Evolutionary conservation across 306 rosid genomes (phyloP).

Genomic region (Vigna trinervia): DNA sequence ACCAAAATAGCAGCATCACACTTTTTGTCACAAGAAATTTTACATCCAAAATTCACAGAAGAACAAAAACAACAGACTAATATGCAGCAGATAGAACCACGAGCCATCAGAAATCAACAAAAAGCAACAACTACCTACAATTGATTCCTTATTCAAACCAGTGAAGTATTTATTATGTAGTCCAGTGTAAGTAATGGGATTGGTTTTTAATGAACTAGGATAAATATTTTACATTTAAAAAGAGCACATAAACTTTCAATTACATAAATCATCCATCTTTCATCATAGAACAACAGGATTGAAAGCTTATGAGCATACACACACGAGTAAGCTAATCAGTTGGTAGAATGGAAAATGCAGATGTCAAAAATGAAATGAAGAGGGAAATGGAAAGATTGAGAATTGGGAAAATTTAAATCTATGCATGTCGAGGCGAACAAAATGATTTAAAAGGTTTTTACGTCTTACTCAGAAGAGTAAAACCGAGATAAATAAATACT

Average conservation of each 20-base stretch:
- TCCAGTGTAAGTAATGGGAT: not conserved
- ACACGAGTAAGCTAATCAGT: not conserved
- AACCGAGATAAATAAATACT: not conserved
- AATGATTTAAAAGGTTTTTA: not conserved
- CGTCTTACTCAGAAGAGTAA: not conserved
- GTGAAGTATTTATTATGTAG: not conserved
- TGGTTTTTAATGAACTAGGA: not conserved
- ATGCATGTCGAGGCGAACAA: not conserved
- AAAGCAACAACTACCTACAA: constrained; percentile 9
- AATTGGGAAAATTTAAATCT: not conserved
- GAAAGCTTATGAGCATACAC: constrained; percentile 1
- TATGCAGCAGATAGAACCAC: constrained; percentile 7
- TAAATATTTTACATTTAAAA: constrained; percentile 8
- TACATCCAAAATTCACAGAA: not conserved
- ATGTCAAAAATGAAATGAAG: not conserved
- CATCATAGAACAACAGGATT: not conserved
- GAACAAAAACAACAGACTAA: constrained; percentile 8
- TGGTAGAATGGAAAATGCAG: not conserved
- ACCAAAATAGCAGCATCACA: constrained; percentile 44
- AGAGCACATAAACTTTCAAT: constrained; percentile 4
- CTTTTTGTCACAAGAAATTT: constrained; percentile 15
- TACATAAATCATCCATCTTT: not conserved
- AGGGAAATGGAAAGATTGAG: not conserved
- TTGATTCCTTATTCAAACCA: constrained; percentile 1
- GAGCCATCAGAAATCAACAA: not conserved